A percentile compares a stretch with the other conserved stretches of the same genome.
Evolutionary conservation across 768 basidiomycete genomes (phyloP).

Genomic region (Hirschioporus abietinus): DNA sequence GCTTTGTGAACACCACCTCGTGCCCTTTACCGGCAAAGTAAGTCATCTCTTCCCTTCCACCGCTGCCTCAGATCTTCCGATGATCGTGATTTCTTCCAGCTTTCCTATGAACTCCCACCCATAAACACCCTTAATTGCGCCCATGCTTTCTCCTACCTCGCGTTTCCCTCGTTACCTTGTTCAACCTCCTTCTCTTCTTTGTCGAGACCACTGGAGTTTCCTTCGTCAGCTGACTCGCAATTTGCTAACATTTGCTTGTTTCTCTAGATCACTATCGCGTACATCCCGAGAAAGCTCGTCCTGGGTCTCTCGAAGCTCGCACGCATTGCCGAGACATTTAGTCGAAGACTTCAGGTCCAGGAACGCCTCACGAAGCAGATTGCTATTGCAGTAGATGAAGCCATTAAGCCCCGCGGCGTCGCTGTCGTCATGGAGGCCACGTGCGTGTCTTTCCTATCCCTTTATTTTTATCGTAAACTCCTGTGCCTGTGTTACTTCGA

Average conservation of each 20-base stretch:
- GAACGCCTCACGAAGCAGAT: conserved; percentile 97
- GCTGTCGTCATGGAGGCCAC: conserved; percentile 99
- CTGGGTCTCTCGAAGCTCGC: conserved; percentile 95
- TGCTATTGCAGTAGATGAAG: conserved; percentile 96
- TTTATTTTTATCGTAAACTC: conserved; percentile 4
- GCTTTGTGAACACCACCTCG: conserved; percentile 96
- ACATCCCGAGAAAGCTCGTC: conserved; percentile 93
- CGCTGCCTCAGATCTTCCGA: not conserved
- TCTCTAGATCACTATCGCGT: conserved; percentile 87
- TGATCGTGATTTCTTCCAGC: not conserved
- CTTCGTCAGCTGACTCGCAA: conserved; percentile 7
- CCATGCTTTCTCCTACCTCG: not conserved
- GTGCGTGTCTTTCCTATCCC: conserved; percentile 43
- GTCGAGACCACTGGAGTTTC: conserved; percentile 2
- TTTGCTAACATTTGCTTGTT: conserved; percentile 6
- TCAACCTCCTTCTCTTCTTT: conserved; percentile 11
- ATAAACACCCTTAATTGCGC: not conserved
- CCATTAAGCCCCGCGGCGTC: conserved; percentile 94
- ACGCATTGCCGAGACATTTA: conserved; percentile 95
- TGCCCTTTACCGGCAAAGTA: conserved; percentile 97
- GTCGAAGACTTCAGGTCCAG: conserved; percentile 92
- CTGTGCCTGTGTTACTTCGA: not conserved
- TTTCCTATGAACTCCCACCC: not conserved
- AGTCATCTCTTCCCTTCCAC: conserved; percentile 20
- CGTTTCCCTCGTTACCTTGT: conserved; percentile 1